These are phyloP conservation scores for Jimgerdemannia flammicorona DNA, from an alignment of 192 early-diverging fungal genomes.

Conservation along the genomic window DNA sequence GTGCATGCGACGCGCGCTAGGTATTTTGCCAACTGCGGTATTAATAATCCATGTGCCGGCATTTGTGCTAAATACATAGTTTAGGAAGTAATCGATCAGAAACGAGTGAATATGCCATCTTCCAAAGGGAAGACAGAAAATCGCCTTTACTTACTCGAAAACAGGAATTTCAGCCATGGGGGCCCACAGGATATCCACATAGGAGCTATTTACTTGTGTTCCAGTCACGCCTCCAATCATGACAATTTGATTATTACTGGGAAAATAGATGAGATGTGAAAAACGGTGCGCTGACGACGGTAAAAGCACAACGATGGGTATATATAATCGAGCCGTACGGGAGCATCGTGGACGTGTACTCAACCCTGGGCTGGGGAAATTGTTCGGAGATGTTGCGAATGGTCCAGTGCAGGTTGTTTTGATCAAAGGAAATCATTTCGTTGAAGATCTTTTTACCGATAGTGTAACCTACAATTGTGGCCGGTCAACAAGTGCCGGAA, in stretches of 20 bases:
- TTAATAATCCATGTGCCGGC: not conserved
- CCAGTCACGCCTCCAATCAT: not conserved
- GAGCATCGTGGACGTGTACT: not conserved
- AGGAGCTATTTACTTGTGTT: not conserved
- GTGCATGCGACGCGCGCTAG: not conserved
- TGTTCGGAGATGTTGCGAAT: not conserved
- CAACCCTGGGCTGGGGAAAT: not conserved
- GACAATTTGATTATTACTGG: not conserved
- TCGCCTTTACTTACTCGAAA: not conserved
- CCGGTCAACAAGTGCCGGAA: too few species aligned
- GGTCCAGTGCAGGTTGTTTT: not conserved
- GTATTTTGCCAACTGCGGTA: not conserved
- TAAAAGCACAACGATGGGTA: not conserved
- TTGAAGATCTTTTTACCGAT: not conserved
- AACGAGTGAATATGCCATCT: too few species aligned
- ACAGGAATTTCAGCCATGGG: not conserved
- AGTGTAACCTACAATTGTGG: not conserved
- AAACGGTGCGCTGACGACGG: not conserved
- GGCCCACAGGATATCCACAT: not conserved
- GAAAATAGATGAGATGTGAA: not conserved
- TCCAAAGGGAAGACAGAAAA: not conserved
- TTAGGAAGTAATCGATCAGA: not conserved
- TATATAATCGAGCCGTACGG: not conserved
- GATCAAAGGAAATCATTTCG: not conserved
- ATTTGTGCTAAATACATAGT: not conserved